Base-by-base conservation (phyloP, 768 basidiomycete species). In the Galerina marginata region DNA sequence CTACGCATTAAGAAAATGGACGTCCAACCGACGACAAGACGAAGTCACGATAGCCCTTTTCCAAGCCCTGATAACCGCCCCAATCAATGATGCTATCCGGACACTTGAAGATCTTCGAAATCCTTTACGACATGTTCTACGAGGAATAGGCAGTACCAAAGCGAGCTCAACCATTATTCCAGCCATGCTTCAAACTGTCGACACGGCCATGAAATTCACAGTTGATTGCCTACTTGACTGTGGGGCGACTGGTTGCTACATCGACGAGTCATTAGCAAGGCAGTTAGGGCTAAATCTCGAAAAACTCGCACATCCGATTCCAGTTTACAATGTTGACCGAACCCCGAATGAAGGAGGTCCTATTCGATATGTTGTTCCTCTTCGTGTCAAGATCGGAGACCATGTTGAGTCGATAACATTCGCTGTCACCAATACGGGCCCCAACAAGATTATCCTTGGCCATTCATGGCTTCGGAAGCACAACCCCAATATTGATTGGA, bases 391-490 rank as follows among this genome's bases (percentile, higher is more conserved):
- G 0, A 65, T 72, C 16, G 11, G 54, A 10, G 54, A 66, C 6
- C 70, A 74, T 51, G 20, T 39, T 3, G 69, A 73, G 43, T 29
- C 29, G 2, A 47, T 67, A 9, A 23, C 38, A 1, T 67, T 71
- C 42, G 56, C 65, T 0, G 62, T 72, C 12, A 69, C 71, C 2
- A 58, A 67, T 11, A 61, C 65, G 0, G 71, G 67, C 0, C 65
- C 53, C 9, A 45, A 53, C 7, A 15, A 63, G 0, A 43, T 68
- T 0, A 67, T 69, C 16, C 55, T 68, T 2, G 67, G 69, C 0
- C 62, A 66, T 29, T 64, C 63, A 9, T 71, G 71, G 70, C 63
- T 70, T 4, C n/a, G 38, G 0, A 43, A 61, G 4, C 69, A 69
- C 44, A 71, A 71, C 43, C 67, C 68, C 0, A 37, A 58, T 10